Evolutionary conservation across 108 stramenopile genomes (phyloP).

Genomic region (Chaetoceros tenuissimus): DNA sequence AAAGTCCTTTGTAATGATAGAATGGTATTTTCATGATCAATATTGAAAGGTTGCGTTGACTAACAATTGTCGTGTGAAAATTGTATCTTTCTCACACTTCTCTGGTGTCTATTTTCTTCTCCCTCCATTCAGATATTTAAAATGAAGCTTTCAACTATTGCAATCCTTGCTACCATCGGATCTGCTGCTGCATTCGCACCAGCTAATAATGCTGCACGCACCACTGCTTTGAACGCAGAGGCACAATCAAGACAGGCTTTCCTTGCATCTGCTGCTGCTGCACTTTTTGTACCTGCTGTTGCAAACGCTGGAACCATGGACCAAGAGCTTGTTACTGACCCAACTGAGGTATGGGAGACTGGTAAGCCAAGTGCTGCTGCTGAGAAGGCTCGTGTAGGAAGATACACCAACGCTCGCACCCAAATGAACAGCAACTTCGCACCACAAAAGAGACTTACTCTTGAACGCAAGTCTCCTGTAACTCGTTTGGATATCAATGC

Average conservation of each 20-base stretch:
- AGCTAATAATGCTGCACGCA: constrained; percentile 32
- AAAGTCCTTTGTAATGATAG: no score
- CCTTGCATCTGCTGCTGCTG: constrained; percentile 49
- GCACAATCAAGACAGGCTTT: constrained; percentile 50
- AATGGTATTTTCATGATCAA: no score
- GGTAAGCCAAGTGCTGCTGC: constrained; percentile 48
- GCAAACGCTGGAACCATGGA: constrained; percentile 67
- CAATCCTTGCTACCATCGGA: constrained; percentile 45
- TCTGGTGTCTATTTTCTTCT: no score
- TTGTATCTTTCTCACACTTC: no score
- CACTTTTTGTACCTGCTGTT: constrained; percentile 33
- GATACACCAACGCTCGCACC: constrained; percentile 67
- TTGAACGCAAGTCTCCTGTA: constrained; percentile 82
- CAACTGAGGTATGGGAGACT: constrained; percentile 78
- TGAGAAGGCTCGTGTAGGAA: constrained; percentile 41
- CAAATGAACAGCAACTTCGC: constrained; percentile 78
- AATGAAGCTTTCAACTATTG: constrained; percentile 71
- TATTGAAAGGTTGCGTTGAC: no score
- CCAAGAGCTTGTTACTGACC: constrained; percentile 52
- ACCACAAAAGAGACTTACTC: constrained; percentile 67
- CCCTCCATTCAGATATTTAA: constrained; percentile 2
- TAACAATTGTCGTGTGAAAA: no score
- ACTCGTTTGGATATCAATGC: constrained; percentile 77
- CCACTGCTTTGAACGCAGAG: constrained; percentile 45
- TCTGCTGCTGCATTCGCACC: constrained; percentile 67